Conservation (phyloP, 2,329 filamentous ascomycete species). For the Fusarium neocosmosporiellum region DNA sequence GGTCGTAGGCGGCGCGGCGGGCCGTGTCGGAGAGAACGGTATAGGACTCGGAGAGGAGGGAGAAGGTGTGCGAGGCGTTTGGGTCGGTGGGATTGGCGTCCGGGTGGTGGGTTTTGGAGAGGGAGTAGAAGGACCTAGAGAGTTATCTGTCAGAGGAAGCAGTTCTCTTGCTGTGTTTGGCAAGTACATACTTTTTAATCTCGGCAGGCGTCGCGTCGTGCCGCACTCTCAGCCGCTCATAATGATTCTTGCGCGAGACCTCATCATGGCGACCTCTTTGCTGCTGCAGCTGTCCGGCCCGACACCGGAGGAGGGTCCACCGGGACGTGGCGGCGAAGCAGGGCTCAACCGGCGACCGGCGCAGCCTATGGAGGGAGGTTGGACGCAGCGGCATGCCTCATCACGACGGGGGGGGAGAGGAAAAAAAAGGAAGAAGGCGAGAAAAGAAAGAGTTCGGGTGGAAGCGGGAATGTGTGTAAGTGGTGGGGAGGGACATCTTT, state of each 20-base stretch:
- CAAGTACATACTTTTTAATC: conserved; percentile 78
- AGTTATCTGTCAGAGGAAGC: neutral
- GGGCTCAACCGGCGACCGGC: conserved; percentile 30
- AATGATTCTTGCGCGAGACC: conserved; percentile 69
- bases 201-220: conserved; percentile 76
- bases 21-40: conserved; percentile 76
- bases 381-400: conserved; percentile 72
- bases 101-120: conserved; percentile 93
- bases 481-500: neutral
- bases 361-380: conserved; percentile 40
- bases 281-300: conserved; percentile 28
- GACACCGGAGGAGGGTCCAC: conserved; percentile 35
- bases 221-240: conserved; percentile 82
- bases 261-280: conserved; percentile 32
- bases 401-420: conserved; percentile 51
- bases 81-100: conserved; percentile 87
- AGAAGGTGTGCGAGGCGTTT: conserved; percentile 78
- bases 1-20: conserved; percentile 86
- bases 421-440: neutral
- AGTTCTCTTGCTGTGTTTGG: neutral
- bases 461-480: conserved; percentile 5
- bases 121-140: conserved; percentile 80
- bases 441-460: neutral
- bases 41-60: conserved; percentile 87
- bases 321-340: conserved; percentile 6